These are phyloP conservation scores for Venustampulla echinocandica DNA, from an alignment of 495 filamentous ascomycete species.

Conservation along the genomic window DNA sequence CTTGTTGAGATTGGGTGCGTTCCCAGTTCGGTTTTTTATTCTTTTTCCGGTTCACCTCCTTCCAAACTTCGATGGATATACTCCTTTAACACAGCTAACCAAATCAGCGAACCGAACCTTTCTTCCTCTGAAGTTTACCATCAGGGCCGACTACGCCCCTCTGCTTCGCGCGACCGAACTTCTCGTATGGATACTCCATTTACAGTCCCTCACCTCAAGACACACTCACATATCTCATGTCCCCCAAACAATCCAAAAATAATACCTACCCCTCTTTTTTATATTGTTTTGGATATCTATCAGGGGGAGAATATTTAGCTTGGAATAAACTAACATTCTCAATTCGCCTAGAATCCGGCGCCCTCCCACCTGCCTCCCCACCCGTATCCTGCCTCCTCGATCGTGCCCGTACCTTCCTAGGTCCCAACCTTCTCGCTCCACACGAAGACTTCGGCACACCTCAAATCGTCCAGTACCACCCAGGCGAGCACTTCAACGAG, in stretches of 20 bases:
- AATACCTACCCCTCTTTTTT: not conserved
- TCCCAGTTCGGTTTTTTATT: not conserved
- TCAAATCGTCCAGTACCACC: slow-evolving; percentile 40
- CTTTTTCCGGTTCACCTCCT: too few relatives aligned
- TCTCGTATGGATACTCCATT: too few relatives aligned
- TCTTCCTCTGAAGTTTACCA: too few relatives aligned
- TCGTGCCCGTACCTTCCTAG: slow-evolving; percentile 34
- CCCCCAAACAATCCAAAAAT: not conserved
- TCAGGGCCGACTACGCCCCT: too few relatives aligned
- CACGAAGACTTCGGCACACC: slow-evolving; percentile 40
- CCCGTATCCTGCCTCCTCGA: slow-evolving; percentile 34
- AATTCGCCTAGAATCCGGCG: slow-evolving; percentile 37
- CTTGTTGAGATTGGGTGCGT: slow-evolving; percentile 12
- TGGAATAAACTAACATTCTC: not conserved
- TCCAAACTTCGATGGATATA: too few relatives aligned
- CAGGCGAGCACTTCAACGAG: slow-evolving; percentile 36
- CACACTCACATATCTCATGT: not conserved
- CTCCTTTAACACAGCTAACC: too few relatives aligned
- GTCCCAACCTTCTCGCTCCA: slow-evolving; percentile 33
- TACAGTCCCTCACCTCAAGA: not conserved
- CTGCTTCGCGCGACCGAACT: too few relatives aligned
- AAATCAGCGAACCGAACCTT: too few relatives aligned
- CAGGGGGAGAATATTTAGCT: too few relatives aligned
- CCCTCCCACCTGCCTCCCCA: slow-evolving; percentile 32
- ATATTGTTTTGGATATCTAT: too few relatives aligned